Evolutionary conservation across 2,329 filamentous ascomycete genomes (phyloP).

Genomic region (Venturia nashicola): DNA sequence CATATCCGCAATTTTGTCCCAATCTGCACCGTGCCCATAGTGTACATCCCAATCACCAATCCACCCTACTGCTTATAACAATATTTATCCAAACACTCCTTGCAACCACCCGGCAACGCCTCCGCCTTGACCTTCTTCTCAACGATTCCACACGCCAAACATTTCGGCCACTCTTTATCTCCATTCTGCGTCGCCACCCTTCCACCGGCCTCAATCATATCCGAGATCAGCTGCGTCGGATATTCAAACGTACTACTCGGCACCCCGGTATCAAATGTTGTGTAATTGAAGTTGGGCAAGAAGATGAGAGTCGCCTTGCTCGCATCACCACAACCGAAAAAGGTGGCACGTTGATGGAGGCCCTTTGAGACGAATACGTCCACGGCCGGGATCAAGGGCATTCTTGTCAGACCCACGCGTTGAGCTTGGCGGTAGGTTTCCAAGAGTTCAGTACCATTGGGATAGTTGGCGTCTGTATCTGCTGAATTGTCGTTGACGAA

Average conservation of each 20-base stretch:
- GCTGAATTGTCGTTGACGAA: constrained; percentile 53
- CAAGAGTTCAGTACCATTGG: constrained; percentile 47
- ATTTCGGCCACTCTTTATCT: constrained; percentile 24
- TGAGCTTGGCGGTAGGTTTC: constrained; percentile 45
- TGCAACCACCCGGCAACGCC: constrained; percentile 22
- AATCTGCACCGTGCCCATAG: too few relatives aligned
- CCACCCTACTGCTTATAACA: constrained; percentile 15
- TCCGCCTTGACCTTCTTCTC: constrained; percentile 21
- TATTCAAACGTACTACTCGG: constrained; percentile 25
- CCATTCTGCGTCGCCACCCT: constrained; percentile 27
- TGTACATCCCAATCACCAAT: too few relatives aligned
- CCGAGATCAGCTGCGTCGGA: constrained; percentile 21
- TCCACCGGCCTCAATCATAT: constrained; percentile 29
- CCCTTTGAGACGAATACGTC: constrained; percentile 45
- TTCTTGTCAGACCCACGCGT: constrained; percentile 39
- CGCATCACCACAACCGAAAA: constrained; percentile 46
- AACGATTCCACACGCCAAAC: constrained; percentile 30
- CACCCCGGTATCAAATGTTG: constrained; percentile 20
- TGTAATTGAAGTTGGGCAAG: constrained; percentile 31
- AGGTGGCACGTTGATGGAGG: constrained; percentile 47
- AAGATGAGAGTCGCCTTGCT: constrained; percentile 25
- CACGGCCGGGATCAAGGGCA: constrained; percentile 45
- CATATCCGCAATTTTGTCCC: too few relatives aligned
- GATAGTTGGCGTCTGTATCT: constrained; percentile 46
- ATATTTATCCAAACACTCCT: constrained; percentile 29